Evolutionary conservation across 371 early-diverging fungal species (phyloP), one percentile per base, ranked within the genome.

Genomic region (Mortierella sp.): DNA sequence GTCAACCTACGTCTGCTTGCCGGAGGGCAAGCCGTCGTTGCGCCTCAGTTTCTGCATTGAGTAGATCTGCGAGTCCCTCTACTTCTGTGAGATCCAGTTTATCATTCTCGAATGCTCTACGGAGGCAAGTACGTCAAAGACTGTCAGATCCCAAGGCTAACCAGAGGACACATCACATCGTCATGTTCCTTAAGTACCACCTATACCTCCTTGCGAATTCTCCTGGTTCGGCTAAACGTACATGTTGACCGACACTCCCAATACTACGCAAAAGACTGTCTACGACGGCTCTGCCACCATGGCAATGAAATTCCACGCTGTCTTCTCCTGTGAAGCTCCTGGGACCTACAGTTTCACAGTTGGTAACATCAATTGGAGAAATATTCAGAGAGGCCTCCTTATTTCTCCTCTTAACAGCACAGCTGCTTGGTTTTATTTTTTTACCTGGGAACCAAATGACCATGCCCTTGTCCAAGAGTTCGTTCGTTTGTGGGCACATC

Each of bases 31-130:
- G 72, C 60, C 78, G 78, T 24, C 92, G 75, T 56, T 94, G 94
- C 6, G 87, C 86, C 57, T 93, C 91, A 17, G 94, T 94, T 64
- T 94, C 94, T 32, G 94, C 94, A 68, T 92, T 91, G 11, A 94
- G 69, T 27, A 94, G 66, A 80, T 94, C 94, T 0, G 92, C 89
- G 17, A 93, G 65, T 0, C 94, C 94, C 72, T 94, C 94, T 7
- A 93, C 72, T 60, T 89, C 87, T 0, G 94, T 93, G 44, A 94
- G 78, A 76, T 93, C 94, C 52, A 93, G 59, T 53, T 92, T 93
- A 68, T 89, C 87, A 64, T 92, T 92, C 48, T 91, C 89, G 67
- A 94, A 92, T 0, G 94, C 92, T 60, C 90, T 89, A 61, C 0
- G 27, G 9, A 7, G 27, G 1, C 12, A 23, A 52, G 48, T 32